These are phyloP conservation scores for Pleurotus giganteus DNA, from an alignment of 768 basidiomycete genomes.

Conservation along the genomic window DNA sequence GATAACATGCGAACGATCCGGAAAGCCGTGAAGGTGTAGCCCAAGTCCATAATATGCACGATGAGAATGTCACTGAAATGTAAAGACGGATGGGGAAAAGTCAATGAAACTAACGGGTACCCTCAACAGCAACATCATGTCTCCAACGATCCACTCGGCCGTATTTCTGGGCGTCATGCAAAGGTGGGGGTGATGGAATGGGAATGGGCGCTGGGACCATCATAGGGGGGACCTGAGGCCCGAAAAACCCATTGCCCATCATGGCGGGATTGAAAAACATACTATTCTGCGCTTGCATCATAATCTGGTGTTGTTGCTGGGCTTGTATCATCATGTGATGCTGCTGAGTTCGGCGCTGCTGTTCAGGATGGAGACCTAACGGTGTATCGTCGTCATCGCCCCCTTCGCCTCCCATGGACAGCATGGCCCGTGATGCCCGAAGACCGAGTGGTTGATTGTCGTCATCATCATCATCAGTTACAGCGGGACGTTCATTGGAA, in stretches of 20 bases:
- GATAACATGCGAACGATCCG: not conserved
- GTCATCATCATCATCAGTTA: constrained; percentile 49
- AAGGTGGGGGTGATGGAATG: constrained; percentile 61
- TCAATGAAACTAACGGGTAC: constrained; percentile 25
- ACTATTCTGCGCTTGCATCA: constrained; percentile 75
- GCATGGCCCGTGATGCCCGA: constrained; percentile 52
- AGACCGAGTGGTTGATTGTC: constrained; percentile 74
- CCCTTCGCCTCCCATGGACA: constrained; percentile 25
- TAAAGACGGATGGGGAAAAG: not conserved
- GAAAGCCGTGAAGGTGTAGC: not conserved
- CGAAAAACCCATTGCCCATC: constrained; percentile 70
- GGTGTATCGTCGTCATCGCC: constrained; percentile 68
- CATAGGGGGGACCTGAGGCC: constrained; percentile 42
- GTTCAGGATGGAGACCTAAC: constrained; percentile 73
- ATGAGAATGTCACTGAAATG: not conserved
- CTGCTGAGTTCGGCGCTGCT: constrained; percentile 74
- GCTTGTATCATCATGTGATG: constrained; percentile 55
- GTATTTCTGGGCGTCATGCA: constrained; percentile 64
- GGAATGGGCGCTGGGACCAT: constrained; percentile 49
- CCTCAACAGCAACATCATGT: constrained; percentile 72
- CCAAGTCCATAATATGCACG: not conserved
- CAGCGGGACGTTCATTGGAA: not conserved
- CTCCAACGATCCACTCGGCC: constrained; percentile 80
- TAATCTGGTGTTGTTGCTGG: constrained; percentile 62
- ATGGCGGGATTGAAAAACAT: constrained; percentile 74